Evolutionary conservation across 768 basidiomycete species (phyloP).

Genomic region (Pulveroboletus sp.): DNA sequence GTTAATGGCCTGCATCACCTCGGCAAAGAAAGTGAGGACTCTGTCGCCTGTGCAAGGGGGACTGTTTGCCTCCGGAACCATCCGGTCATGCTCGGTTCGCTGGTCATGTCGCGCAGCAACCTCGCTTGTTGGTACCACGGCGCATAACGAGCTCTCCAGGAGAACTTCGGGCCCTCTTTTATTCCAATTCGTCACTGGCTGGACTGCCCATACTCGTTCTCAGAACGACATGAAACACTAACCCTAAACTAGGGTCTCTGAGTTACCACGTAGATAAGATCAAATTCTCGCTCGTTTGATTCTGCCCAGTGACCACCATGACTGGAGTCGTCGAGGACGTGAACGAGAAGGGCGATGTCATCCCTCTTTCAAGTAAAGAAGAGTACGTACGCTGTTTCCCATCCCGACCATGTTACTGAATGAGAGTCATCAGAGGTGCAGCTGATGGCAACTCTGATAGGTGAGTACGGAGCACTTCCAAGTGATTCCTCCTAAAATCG

Average conservation of each 20-base stretch:
- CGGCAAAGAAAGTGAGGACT: not conserved
- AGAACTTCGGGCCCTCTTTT: not conserved
- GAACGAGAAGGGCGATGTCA: not conserved
- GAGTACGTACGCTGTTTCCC: constrained; percentile 7
- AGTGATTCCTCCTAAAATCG: constrained; percentile 1
- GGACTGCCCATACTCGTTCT: too few relatives aligned
- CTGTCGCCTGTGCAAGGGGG: not conserved
- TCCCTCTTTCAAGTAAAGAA: not conserved
- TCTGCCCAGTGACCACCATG: constrained; percentile 13
- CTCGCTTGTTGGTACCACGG: not conserved
- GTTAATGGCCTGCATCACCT: constrained; percentile 37
- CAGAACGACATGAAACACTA: constrained; percentile 8
- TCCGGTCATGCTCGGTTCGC: constrained; percentile 11
- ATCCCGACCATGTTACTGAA: not conserved
- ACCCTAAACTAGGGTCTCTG: constrained; percentile 14
- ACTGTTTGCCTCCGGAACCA: constrained; percentile 12
- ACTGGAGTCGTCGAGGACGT: not conserved
- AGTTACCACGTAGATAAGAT: constrained; percentile 20
- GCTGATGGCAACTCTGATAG: constrained; percentile 7
- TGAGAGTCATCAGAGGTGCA: constrained; percentile 2
- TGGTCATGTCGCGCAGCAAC: not conserved
- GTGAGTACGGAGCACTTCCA: constrained; percentile 2
- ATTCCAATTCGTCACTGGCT: not conserved
- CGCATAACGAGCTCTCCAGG: not conserved
- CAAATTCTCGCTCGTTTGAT: not conserved